phyloP scores from a whole-genome alignment of 306 rosid genomes.

The Cicer pinnatifidum region DNA sequence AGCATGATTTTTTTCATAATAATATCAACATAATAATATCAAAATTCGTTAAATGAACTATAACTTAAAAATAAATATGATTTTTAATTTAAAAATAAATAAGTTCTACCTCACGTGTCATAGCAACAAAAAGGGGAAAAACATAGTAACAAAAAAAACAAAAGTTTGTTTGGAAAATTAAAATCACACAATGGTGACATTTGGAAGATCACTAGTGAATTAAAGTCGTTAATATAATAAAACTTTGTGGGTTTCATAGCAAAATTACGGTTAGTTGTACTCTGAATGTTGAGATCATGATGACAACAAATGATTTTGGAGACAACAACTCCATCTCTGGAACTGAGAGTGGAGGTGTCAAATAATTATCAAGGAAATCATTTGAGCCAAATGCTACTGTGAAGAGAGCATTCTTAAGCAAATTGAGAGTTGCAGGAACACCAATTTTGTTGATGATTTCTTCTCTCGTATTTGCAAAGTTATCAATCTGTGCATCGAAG shows the following conservation, averaged over 20 bases:
- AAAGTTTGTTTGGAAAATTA: no score
- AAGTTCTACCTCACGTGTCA: no score
- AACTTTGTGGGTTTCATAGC: neutral
- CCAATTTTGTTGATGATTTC: conserved; percentile 64
- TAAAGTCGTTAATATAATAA: neutral
- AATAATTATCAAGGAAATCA: conserved; percentile 70
- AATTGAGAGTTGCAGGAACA: conserved; percentile 45
- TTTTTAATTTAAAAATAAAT: no score
- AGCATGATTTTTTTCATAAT: no score
- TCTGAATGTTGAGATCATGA: conserved; percentile 58
- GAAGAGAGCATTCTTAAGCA: conserved; percentile 53
- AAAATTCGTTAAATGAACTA: no score
- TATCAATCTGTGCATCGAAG: conserved; percentile 68
- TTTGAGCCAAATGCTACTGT: conserved; percentile 67
- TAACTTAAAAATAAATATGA: no score
- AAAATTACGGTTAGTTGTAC: conserved; percentile 61
- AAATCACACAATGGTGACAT: no score
- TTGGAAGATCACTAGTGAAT: no score
- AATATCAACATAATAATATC: no score
- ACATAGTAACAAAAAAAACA: no score
- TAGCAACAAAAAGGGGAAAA: no score
- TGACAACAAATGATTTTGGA: conserved; percentile 60
- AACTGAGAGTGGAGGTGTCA: conserved; percentile 57
- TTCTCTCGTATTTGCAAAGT: conserved; percentile 68
- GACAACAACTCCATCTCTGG: conserved; percentile 48